These are phyloP conservation scores for Penicillium chermesinum DNA, from an alignment of 495 filamentous ascomycete species.

Conservation along the genomic window DNA sequence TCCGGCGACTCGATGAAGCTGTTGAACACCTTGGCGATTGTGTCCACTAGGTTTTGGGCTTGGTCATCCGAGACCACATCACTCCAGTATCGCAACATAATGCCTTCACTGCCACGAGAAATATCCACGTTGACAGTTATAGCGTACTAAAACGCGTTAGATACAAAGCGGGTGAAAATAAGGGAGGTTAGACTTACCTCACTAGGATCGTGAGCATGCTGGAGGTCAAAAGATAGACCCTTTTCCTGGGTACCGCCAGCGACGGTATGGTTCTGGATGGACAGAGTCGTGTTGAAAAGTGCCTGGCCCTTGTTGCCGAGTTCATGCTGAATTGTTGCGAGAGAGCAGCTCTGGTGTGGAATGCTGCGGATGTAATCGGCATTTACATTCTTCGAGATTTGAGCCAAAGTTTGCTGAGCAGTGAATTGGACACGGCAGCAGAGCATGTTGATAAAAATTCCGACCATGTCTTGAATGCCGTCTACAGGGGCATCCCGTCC, in stretches of 20 bases:
- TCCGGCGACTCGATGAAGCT: slow-evolving; percentile 30
- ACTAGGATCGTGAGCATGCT: slow-evolving; percentile 43
- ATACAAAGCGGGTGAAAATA: neutral
- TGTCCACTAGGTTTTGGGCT: slow-evolving; percentile 26
- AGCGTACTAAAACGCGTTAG: slow-evolving; percentile 31
- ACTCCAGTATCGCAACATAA: slow-evolving; percentile 46
- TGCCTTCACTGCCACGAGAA: slow-evolving; percentile 38
- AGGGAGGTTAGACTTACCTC: slow-evolving; percentile 30
- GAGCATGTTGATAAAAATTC: slow-evolving; percentile 54
- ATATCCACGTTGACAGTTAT: slow-evolving; percentile 46
- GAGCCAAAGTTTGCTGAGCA: slow-evolving; percentile 27
- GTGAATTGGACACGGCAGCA: slow-evolving; percentile 47
- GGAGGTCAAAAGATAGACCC: slow-evolving; percentile 34
- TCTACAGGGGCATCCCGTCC: slow-evolving; percentile 45
- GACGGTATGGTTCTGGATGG: slow-evolving; percentile 44
- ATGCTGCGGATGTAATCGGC: slow-evolving; percentile 45
- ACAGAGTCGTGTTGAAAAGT: slow-evolving; percentile 56
- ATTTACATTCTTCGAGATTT: slow-evolving; percentile 43
- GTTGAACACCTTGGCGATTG: slow-evolving; percentile 31
- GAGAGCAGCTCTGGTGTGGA: slow-evolving; percentile 47
- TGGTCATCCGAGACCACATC: slow-evolving; percentile 39
- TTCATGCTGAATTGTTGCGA: slow-evolving; percentile 53
- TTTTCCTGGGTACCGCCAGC: slow-evolving; percentile 30
- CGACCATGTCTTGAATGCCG: slow-evolving; percentile 50
- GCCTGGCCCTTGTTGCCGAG: slow-evolving; percentile 45